These are phyloP conservation scores for Coleophoma cylindrospora DNA, from an alignment of 2,329 filamentous ascomycete species.

Conservation along the genomic window DNA sequence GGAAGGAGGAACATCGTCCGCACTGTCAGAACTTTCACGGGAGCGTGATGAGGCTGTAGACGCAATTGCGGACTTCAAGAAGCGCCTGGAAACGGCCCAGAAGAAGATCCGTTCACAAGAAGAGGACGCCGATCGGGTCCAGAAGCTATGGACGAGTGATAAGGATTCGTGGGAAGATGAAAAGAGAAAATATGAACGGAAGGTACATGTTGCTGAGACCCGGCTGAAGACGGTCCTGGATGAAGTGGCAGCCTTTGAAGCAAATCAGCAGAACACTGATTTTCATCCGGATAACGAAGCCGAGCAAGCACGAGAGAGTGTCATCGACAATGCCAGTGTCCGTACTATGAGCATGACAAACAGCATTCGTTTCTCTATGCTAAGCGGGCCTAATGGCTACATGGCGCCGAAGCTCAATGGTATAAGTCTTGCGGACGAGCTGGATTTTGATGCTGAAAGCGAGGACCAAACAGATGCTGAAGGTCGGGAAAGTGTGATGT, in stretches of 20 bases:
- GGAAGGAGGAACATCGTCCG: constrained; percentile 83
- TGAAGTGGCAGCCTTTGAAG: constrained; percentile 72
- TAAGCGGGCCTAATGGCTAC: constrained; percentile 49
- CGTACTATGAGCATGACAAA: constrained; percentile 69
- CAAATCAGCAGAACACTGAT: constrained; percentile 38
- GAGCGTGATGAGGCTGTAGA: constrained; percentile 85
- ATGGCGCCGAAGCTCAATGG: constrained; percentile 55
- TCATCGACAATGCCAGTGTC: constrained; percentile 67
- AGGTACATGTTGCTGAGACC: constrained; percentile 83
- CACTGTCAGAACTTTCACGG: constrained; percentile 73
- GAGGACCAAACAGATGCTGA: constrained; percentile 69
- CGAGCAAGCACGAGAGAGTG: constrained; percentile 58
- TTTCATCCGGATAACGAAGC: constrained; percentile 50
- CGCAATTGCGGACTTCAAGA: constrained; percentile 64
- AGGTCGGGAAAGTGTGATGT: constrained; percentile 58
- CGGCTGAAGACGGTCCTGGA: constrained; percentile 80
- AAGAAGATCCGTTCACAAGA: constrained; percentile 76
- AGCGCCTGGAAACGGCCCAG: constrained; percentile 71
- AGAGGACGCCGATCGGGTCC: constrained; percentile 73
- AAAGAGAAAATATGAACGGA: constrained; percentile 74
- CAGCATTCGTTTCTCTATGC: constrained; percentile 68
- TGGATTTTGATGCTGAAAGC: constrained; percentile 80
- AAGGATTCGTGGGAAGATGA: constrained; percentile 82
- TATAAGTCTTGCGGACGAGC: constrained; percentile 82
- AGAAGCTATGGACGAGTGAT: constrained; percentile 78